Base-by-base conservation (phyloP, 352 stramenopile species). In the Poterioochromonas sp. region DNA sequence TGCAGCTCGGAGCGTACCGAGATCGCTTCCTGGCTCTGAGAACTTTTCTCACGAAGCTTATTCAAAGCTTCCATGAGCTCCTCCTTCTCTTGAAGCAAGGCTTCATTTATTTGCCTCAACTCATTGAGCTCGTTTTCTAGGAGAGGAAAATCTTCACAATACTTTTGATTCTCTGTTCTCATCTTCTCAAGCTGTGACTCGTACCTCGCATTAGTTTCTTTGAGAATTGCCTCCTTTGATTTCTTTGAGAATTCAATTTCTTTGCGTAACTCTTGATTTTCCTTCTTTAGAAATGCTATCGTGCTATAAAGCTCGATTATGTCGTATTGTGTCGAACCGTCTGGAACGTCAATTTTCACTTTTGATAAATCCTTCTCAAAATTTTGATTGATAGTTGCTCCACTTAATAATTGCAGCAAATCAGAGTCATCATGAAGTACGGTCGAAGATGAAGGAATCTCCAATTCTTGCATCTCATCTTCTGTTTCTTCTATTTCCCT, bases 231-330 rank as follows among this genome's bases (percentile, higher is more conserved):
- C 11, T 68, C 58, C 26, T 68, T 68, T 11, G 26, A 29, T 11
- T 39, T 40, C 29, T 39, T 32, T 8, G 34, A 15, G 12, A 68
- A 12, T 39, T 68, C 58, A 8, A 68, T 18, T 37, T 68, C 58
- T 39, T 35, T 68, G 5, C 8, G 12, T 39, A 68, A 35, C 11
- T 68, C 58, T 37, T 68, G 12, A 68, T 68, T 68, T 26, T 68
- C 58, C 29, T 39, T 32, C 58, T 39, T 32, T 8, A 68, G 58
- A 12, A 68, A 37, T 18, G 58, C 58, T 15, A 68, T 68, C 12
- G 58, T 68, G 29, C 58, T 68, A 39, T 40, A 68, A 11, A 68
- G 34, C 29, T 68, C 58, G 11, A 68, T 39, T 11, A 68, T 35
- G 29, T 68, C 58, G 29, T 68, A 8, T 8, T 68, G 8, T 8